Base-by-base conservation (phyloP, 2,329 filamentous ascomycete genomes). In the Paracamarosporium sp. region DNA sequence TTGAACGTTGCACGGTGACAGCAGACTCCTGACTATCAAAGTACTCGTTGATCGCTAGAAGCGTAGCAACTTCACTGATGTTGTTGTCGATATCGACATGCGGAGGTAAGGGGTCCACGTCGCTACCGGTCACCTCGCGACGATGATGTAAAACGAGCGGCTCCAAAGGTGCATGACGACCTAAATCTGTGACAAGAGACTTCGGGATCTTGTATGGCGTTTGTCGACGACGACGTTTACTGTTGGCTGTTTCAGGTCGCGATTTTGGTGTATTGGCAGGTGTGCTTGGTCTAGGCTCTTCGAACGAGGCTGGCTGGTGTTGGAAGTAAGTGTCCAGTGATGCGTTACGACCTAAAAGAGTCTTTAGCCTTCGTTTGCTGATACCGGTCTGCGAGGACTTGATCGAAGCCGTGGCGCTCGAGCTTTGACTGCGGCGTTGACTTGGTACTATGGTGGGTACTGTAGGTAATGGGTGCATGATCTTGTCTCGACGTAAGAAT, bases 31-130 rank as follows among this genome's bases (percentile, higher is more conserved):
- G 45, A 38, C 15, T 36, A n/a, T 45, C 64, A 44, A 70, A 72
- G 38, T 73, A 73, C 50, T 68, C 66, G 41, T 74, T 68, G 25
- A 72, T 69, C 8, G 72, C 65, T 22, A 68, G 57, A 50, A 69
- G 69, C 4, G 67, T 67, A n/a, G 66, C 67, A 35, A 65, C 56
- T 17, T 69, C 67, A 8, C 56, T 64, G 8, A 63, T 56, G 22
- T 62, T 55, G 15, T 43, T 51, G n/a, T 66, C 61, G 22, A 68
- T 67, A 25, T 72, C 66, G 20, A 65, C 62, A 43, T 70, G 63
- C 11, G 67, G 63, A 17, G 67, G 57, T 24, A 63, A 44, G n/a
- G 67, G 59, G 30, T 60, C 58, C 48, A 65, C 56, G n/a, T 56
- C 61, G n/a, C 65, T 64, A 31, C 54, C 58, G 8, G 62, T 63